Evolutionary conservation across 2,329 filamentous ascomycete genomes (phyloP).

Genomic region (Diaporthe sp.): DNA sequence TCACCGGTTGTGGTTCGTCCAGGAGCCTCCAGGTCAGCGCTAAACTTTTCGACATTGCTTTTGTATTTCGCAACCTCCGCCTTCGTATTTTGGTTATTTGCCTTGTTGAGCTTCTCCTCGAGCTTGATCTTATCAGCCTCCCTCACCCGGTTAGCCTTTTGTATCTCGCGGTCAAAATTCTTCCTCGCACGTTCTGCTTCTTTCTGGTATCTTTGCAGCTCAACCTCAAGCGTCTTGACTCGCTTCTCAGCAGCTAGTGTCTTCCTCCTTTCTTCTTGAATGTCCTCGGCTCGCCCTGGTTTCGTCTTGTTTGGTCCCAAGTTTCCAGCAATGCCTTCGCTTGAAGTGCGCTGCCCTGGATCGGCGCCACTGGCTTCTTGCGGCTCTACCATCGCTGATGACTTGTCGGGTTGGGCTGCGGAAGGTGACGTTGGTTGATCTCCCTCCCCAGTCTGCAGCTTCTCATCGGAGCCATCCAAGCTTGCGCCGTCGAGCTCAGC

Average conservation of each 20-base stretch:
- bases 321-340: background rate
- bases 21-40: fast-evolving
- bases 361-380: background rate
- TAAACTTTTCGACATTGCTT: background rate
- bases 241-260: background rate
- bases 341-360: background rate
- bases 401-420: background rate
- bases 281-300: background rate
- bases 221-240: background rate
- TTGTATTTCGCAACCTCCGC: background rate
- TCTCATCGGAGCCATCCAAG: background rate
- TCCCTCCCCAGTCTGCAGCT: background rate
- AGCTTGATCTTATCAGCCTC: background rate
- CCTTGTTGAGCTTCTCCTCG: background rate
- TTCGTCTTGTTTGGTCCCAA: background rate
- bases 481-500: background rate
- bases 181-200: background rate
- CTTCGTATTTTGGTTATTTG: background rate
- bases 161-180: background rate
- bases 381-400: background rate
- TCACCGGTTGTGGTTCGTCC: background rate
- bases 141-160: background rate
- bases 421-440: background rate
- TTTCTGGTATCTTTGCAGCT: background rate
- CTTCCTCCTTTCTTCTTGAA: background rate